phyloP scores from a whole-genome alignment of 805 yeast species.

The Starmerella lactis-condensi region DNA sequence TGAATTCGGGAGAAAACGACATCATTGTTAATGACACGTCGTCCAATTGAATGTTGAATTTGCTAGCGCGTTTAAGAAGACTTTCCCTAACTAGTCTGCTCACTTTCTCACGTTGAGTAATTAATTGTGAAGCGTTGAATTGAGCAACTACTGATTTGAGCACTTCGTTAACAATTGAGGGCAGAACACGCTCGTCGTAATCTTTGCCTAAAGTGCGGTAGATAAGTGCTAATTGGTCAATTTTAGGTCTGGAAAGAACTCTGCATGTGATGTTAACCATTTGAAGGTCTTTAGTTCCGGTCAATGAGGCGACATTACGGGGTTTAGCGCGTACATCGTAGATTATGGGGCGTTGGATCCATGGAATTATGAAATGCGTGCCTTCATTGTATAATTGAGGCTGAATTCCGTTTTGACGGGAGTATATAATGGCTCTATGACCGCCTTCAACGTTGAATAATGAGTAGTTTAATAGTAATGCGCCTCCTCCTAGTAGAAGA shows the following conservation, averaged over 20 bases:
- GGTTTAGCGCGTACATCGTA: slow-evolving; percentile 96
- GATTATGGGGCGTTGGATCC: slow-evolving; percentile 81
- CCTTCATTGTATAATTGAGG: slow-evolving; percentile 78
- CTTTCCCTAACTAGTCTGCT: slow-evolving; percentile 80
- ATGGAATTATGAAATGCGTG: slow-evolving; percentile 83
- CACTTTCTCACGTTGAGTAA: slow-evolving; percentile 96
- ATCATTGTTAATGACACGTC: slow-evolving; percentile 92
- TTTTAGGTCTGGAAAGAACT: slow-evolving; percentile 78
- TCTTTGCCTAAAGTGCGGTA: slow-evolving; percentile 86
- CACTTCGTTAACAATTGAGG: slow-evolving; percentile 96
- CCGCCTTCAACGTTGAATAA: slow-evolving; percentile 93
- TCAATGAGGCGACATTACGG: slow-evolving; percentile 81
- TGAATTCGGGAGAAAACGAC: slow-evolving; percentile 96
- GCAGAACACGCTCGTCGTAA: slow-evolving; percentile 91
- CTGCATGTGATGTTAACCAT: slow-evolving; percentile 99
- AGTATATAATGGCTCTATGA: slow-evolving; percentile 88
- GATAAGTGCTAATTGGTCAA: slow-evolving; percentile 58
- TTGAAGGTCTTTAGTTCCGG: slow-evolving; percentile 96
- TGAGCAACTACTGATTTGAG: slow-evolving; percentile 94
- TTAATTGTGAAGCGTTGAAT: slow-evolving; percentile 92
- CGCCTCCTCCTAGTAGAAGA: slow-evolving; percentile 39
- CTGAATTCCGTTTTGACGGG: slow-evolving; percentile 69
- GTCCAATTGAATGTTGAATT: slow-evolving; percentile 72
- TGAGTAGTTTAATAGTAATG: slow-evolving; percentile 34
- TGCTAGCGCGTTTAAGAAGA: slow-evolving; percentile 74